Base-by-base conservation (phyloP, 2,329 filamentous ascomycete species). In the Fusarium verticillioides region DNA sequence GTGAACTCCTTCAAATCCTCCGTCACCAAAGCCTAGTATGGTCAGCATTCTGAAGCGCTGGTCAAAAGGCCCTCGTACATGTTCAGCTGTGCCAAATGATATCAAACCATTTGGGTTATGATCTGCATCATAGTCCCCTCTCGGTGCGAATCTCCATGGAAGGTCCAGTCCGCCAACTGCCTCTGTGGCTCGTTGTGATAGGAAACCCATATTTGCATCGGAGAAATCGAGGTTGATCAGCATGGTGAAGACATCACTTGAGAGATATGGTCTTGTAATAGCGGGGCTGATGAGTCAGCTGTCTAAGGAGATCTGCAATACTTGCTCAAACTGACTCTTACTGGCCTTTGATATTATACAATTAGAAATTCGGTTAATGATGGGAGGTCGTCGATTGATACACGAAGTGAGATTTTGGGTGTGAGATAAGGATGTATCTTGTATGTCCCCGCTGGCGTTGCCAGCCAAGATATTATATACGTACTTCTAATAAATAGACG, bases 41-140 rank as follows among this genome's bases (percentile, higher is more conserved):
- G 32, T 54, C 11, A 62, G 63, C 30, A 61, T 62, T 37, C 2
- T 36, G 28, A 21, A n/a, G 26, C 23, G 18, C 8, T 43, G 7
- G 9, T 5, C 3, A 23, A 30, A 46, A 16, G 21, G n/a, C 16
- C 19, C 21, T n/a, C 59, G 8, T 53, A 76, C 81, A 72, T 88
- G 87, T 67, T 88, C 86, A 9, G 87, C 86, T 2, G 86, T 81
- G 1, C 83, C 84, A 34, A 88, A 83, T 8, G 84, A 87, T 56
- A 88, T 79, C 54, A 86, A 81, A 3, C 86, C 86, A 13, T 77
- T 70, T 2, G 82, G 81, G 37, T 84, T 85, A 9, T 72, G 72
- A 7, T 77, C 69, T 0, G 83, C 79, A 63, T 85, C 76, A 76
- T 85, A 88, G 4, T 74, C 78, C 11, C 72, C 77, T 23, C 66